phyloP scores from a whole-genome alignment of 176 grass and related monocot species.

The Eragrostis curvula region DNA sequence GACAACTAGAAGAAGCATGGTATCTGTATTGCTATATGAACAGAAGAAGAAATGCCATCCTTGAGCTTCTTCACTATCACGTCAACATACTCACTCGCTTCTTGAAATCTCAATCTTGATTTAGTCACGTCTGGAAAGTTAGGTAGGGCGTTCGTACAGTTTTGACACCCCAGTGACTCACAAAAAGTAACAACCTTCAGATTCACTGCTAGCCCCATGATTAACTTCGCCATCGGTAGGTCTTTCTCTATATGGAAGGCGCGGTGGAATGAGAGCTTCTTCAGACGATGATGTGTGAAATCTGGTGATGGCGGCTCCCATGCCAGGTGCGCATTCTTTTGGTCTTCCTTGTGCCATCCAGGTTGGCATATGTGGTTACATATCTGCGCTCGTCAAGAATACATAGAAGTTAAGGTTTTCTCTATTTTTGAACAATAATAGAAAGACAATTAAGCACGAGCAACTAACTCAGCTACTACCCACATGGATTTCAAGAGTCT shows the following conservation, averaged over 20 bases:
- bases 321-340: neutral
- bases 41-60: too few relatives aligned
- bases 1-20: too few relatives aligned
- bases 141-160: too few relatives aligned
- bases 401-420: too few relatives aligned
- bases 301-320: neutral
- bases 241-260: neutral
- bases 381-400: neutral
- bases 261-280: neutral
- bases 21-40: too few relatives aligned
- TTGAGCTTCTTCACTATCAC: too few relatives aligned
- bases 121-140: too few relatives aligned
- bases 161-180: too few relatives aligned
- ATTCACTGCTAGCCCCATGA: neutral
- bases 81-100: too few relatives aligned
- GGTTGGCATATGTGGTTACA: neutral
- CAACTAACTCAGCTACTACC: neutral
- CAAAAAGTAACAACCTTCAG: too few relatives aligned
- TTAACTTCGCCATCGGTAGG: neutral
- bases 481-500: neutral
- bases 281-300: conserved; percentile 10
- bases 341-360: neutral
- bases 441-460: neutral
- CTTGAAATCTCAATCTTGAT: too few relatives aligned
- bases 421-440: neutral